A percentile compares a stretch with the other conserved stretches of the same genome.
These are phyloP conservation scores for Atkinsonella hypoxylon DNA, from an alignment of 2,329 filamentous ascomycete genomes.

Conservation along the genomic window DNA sequence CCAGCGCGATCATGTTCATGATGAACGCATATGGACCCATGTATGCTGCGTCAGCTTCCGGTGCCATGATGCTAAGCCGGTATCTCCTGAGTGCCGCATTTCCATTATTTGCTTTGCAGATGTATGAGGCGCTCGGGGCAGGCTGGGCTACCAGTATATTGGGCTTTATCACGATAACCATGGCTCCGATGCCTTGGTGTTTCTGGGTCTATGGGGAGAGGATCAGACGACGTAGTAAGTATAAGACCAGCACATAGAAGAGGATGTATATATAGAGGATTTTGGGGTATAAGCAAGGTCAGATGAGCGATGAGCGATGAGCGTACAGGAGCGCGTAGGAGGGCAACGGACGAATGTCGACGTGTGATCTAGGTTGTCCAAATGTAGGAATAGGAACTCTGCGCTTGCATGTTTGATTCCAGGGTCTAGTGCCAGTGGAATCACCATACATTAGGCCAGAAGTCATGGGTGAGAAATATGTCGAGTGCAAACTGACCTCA, in stretches of 20 bases:
- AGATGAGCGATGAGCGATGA: too few relatives aligned
- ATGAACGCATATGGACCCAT: constrained; percentile 17
- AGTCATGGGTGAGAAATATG: too few relatives aligned
- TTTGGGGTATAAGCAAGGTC: not conserved
- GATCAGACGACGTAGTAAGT: constrained; percentile 13
- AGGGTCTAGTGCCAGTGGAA: too few relatives aligned
- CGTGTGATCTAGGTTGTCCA: too few relatives aligned
- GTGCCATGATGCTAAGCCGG: constrained; percentile 15
- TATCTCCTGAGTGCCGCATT: constrained; percentile 50
- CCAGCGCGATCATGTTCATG: constrained; percentile 17
- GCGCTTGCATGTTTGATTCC: too few relatives aligned
- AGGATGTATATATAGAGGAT: not conserved
- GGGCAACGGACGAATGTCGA: too few relatives aligned
- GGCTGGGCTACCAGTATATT: constrained; percentile 33
- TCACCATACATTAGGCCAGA: too few relatives aligned
- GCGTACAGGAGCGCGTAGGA: too few relatives aligned
- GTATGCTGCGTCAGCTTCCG: constrained; percentile 16
- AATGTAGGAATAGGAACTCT: too few relatives aligned
- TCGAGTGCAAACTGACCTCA: too few relatives aligned
- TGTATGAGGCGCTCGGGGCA: constrained; percentile 27
- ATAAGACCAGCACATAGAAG: constrained; percentile 14
- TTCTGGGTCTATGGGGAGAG: constrained; percentile 15
- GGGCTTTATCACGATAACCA: constrained; percentile 24
- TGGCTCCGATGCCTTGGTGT: constrained; percentile 24
- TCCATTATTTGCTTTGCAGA: constrained; percentile 26